A percentile compares a stretch with the other conserved stretches of the same genome.
Conservation (phyloP, 2,329 filamentous ascomycete genomes). For the Orbilia ellipsospora region DNA sequence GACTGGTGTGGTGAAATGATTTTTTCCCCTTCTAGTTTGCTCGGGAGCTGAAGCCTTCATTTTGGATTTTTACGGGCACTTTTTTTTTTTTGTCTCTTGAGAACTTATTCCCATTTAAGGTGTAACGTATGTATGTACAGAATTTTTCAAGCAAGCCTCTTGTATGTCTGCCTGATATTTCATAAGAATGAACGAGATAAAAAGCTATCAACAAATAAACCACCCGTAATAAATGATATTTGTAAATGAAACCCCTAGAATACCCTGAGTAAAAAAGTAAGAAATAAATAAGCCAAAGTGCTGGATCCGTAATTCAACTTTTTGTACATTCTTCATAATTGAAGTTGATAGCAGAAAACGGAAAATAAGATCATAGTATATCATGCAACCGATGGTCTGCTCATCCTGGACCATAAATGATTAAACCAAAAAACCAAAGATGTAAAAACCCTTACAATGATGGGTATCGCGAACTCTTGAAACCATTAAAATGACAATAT, state of each 20-base stretch:
- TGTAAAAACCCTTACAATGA: slow-evolving; percentile 2
- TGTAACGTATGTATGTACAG: too few species aligned
- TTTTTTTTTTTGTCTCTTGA: too few species aligned
- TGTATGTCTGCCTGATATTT: too few species aligned
- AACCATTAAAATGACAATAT: slow-evolving; percentile 17
- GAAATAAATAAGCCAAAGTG: slow-evolving; percentile 13
- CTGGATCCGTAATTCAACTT: slow-evolving; percentile 37
- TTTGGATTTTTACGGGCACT: too few species aligned
- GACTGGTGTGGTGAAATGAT: too few species aligned
- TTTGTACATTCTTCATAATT: slow-evolving; percentile 10
- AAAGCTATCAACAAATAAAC: slow-evolving; percentile 19
- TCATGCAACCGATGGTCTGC: slow-evolving; percentile 41
- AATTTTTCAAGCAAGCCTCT: too few species aligned
- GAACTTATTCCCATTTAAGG: too few species aligned
- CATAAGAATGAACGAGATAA: slow-evolving; percentile 6
- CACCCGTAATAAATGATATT: slow-evolving; percentile 7
- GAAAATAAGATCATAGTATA: slow-evolving; percentile 16
- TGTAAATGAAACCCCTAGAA: not conserved
- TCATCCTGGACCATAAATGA: slow-evolving; percentile 24
- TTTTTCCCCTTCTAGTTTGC: too few species aligned
- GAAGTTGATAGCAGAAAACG: slow-evolving; percentile 26
- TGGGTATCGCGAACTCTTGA: slow-evolving; percentile 39
- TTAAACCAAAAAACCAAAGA: slow-evolving; percentile 15
- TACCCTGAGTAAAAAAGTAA: slow-evolving; percentile 9
- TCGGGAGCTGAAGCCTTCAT: too few species aligned